Conservation (phyloP, 169 alveolate genomes). For the Plasmodium knowlesi region DNA sequence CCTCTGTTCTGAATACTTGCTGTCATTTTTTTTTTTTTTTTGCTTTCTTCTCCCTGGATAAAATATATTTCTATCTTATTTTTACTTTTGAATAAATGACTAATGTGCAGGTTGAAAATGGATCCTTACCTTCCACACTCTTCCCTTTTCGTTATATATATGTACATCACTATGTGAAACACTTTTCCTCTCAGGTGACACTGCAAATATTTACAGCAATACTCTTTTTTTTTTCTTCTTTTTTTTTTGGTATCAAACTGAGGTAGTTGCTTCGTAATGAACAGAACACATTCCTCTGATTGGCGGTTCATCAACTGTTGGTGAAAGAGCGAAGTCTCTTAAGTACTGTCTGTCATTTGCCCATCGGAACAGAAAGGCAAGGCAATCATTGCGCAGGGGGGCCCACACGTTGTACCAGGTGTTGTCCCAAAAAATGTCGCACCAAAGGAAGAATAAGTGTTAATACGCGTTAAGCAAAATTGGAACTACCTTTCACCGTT, state of each 20-base stretch:
- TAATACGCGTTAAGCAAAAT: background rate
- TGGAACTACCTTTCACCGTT: background rate
- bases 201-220: background rate
- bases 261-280: background rate
- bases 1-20: background rate
- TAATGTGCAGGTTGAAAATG: background rate
- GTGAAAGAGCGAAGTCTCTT: background rate
- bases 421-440: background rate
- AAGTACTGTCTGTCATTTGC: background rate
- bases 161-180: background rate
- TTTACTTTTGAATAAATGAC: background rate
- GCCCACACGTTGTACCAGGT: background rate
- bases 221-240: too few species aligned
- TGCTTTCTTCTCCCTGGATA: background rate
- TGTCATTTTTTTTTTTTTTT: background rate
- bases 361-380: background rate
- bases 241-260: background rate
- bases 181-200: background rate
- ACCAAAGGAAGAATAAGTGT: background rate
- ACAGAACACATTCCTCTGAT: background rate
- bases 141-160: background rate
- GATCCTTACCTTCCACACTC: background rate
- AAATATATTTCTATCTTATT: background rate
- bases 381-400: background rate
- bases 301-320: background rate